These are phyloP conservation scores for Symbiodinium natans DNA, from an alignment of 73 alveolate genomes.

Conservation along the genomic window DNA sequence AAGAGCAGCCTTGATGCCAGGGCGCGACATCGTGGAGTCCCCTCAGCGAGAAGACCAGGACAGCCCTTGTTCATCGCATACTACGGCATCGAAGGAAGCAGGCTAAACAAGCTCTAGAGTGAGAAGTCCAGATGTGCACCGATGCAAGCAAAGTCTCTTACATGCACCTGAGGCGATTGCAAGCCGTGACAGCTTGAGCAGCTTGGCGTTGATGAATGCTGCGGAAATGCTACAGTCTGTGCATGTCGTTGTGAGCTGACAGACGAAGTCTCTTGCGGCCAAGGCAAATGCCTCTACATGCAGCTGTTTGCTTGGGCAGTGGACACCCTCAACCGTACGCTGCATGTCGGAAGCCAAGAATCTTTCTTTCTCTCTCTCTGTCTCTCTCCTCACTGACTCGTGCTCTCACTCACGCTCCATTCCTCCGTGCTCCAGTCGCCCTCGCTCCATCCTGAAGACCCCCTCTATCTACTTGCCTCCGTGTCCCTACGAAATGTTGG, in stretches of 20 bases:
- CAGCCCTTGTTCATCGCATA: no score
- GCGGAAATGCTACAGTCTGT: no score
- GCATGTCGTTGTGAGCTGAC: no score
- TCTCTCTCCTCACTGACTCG: no score
- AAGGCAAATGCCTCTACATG: conserved; percentile 66
- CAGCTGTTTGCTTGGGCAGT: conserved; percentile 83
- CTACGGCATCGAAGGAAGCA: no score
- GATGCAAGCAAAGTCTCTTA: no score
- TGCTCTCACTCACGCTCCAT: neutral
- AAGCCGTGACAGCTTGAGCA: conserved; percentile 50
- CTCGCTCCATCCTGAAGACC: neutral
- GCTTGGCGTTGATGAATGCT: neutral
- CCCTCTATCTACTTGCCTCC: no score
- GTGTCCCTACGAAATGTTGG: neutral
- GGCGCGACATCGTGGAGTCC: conserved; percentile 59
- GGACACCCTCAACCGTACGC: conserved; percentile 36
- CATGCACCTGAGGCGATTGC: conserved; percentile 4
- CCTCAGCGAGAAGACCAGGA: conserved; percentile 71
- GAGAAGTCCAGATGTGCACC: no score
- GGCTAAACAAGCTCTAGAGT: no score
- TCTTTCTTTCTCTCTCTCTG: no score
- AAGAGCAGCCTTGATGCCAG: neutral
- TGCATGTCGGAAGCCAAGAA: conserved; percentile 23
- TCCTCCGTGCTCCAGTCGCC: neutral
- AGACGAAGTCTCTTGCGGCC: no score